Percentiles rank a stretch among this genome's conserved stretches.
Conservation (phyloP, 305 asterid species). For the Withania somnifera region DNA sequence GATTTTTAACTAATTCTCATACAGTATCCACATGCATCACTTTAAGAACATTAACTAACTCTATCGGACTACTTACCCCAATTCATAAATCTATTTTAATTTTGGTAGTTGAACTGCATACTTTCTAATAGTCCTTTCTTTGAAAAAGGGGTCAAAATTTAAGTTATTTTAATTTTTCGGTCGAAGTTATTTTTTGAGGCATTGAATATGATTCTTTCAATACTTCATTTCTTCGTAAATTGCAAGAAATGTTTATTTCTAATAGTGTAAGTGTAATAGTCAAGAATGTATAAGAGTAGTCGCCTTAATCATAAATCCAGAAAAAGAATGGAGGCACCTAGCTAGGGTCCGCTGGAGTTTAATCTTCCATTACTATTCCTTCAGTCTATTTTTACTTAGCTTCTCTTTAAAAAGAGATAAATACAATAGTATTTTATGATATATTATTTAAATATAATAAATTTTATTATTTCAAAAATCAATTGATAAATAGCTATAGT, state of each 20-base stretch:
- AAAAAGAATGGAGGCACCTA: neutral
- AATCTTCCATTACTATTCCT: neutral
- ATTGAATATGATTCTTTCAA: neutral
- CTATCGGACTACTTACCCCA: neutral
- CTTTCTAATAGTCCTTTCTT: neutral
- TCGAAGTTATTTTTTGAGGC: neutral
- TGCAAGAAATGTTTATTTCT: neutral
- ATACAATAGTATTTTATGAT: too few species aligned
- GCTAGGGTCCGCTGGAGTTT: too few species aligned
- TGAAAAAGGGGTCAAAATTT: neutral
- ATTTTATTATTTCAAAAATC: too few species aligned
- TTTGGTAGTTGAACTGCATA: neutral
- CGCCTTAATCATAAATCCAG: conserved; percentile 3
- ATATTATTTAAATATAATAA: too few species aligned
- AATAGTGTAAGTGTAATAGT: neutral
- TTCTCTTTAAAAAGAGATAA: too few species aligned
- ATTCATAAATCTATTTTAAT: neutral
- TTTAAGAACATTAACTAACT: neutral
- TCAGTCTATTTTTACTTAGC: too few species aligned
- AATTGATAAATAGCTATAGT: too few species aligned
- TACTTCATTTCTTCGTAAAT: neutral
- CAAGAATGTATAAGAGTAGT: neutral
- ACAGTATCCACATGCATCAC: neutral
- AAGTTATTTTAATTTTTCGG: neutral
- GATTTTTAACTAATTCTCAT: neutral